A percentile compares a stretch with the other conserved stretches of the same genome.
Evolutionary conservation across 192 early-diverging fungal genomes (phyloP).

Genomic region (Polychytrium aggregatum): DNA sequence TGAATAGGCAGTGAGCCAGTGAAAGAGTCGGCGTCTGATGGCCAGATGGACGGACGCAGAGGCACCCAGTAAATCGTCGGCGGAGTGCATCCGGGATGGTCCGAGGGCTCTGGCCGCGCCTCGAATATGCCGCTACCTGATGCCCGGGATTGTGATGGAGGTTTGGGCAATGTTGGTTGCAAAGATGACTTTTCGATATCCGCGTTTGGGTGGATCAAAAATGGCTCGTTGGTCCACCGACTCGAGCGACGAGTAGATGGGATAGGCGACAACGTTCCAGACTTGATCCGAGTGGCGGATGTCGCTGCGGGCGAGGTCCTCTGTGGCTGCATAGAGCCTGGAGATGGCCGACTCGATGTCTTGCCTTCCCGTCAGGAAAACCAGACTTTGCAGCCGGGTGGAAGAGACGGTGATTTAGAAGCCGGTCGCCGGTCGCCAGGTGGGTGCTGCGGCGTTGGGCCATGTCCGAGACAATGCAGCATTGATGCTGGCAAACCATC

Average conservation of each 20-base stretch:
- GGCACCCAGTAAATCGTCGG: too few species aligned
- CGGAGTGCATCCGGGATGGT: too few species aligned
- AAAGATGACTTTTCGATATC: conserved; percentile 39
- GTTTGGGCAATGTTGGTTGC: conserved; percentile 56
- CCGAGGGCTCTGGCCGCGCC: too few species aligned
- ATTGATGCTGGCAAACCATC: too few species aligned
- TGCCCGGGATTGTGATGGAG: conserved; percentile 48
- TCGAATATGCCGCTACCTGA: too few species aligned
- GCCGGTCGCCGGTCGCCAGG: too few species aligned
- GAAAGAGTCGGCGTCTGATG: too few species aligned
- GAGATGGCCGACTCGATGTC: conserved; percentile 50
- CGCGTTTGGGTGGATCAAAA: conserved; percentile 27
- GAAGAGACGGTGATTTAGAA: neutral
- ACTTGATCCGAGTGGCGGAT: conserved; percentile 35
- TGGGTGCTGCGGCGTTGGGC: too few species aligned
- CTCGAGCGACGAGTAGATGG: conserved; percentile 66
- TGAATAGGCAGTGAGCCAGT: neutral
- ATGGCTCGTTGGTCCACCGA: conserved; percentile 48
- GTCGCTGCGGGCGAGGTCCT: conserved; percentile 33
- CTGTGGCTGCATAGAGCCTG: conserved; percentile 35
- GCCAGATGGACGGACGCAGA: neutral
- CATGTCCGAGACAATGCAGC: too few species aligned
- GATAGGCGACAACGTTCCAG: conserved; percentile 34
- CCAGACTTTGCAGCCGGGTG: conserved; percentile 14
- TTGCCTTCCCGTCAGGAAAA: conserved; percentile 47